phyloP scores from a whole-genome alignment of 2,329 filamentous ascomycete species.

The Boeremia lycopersici region DNA sequence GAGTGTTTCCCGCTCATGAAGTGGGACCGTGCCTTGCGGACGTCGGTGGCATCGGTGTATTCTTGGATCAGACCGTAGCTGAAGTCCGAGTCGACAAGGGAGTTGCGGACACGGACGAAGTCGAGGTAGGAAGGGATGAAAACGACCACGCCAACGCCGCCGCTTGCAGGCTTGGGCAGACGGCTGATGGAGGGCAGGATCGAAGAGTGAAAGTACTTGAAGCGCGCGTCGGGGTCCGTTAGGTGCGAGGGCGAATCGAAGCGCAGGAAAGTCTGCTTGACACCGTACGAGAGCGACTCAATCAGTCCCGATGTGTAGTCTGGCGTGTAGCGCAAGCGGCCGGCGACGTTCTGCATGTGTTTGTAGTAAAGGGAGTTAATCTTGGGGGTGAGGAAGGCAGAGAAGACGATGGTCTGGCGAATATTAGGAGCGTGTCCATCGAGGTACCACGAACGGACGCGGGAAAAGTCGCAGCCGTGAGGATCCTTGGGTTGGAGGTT shows the following conservation, averaged over 20 bases:
- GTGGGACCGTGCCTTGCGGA: conserved; percentile 82
- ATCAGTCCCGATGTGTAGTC: conserved; percentile 75
- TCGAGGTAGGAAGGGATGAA: conserved; percentile 95
- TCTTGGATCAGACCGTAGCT: conserved; percentile 87
- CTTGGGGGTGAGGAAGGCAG: conserved; percentile 86
- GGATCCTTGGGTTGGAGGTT: conserved; percentile 89
- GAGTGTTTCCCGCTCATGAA: conserved; percentile 83
- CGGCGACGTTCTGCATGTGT: conserved; percentile 79
- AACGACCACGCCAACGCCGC: conserved; percentile 71
- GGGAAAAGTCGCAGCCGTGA: conserved; percentile 91
- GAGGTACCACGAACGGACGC: conserved; percentile 91
- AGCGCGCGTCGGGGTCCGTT: conserved; percentile 83
- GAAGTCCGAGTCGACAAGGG: conserved; percentile 76
- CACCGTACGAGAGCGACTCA: conserved; percentile 67
- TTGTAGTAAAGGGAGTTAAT: conserved; percentile 78
- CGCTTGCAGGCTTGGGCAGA: conserved; percentile 64
- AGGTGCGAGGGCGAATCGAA: conserved; percentile 74
- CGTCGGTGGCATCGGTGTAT: conserved; percentile 79
- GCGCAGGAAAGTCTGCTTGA: conserved; percentile 87
- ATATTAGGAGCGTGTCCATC: conserved; percentile 80
- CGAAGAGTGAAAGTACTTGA: conserved; percentile 86
- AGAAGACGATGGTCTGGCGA: conserved; percentile 83
- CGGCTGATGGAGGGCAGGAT: conserved; percentile 77
- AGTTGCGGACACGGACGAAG: conserved; percentile 91
- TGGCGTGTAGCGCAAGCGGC: conserved; percentile 73